phyloP scores from a whole-genome alignment of 192 early-diverging fungal genomes.

The Gryganskiella cystojenkinii region DNA sequence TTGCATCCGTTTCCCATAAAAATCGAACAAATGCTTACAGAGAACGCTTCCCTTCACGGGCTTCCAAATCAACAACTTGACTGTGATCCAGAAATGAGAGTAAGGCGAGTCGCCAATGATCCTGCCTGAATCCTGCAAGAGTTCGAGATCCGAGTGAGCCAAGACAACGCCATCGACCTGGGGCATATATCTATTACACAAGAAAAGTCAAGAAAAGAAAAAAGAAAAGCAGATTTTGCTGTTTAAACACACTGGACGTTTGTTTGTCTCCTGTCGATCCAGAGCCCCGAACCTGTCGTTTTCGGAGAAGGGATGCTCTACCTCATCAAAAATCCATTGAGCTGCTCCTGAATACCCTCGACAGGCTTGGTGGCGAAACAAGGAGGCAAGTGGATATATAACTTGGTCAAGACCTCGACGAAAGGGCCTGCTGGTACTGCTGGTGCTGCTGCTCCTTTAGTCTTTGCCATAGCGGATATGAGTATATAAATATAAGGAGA shows the following conservation, averaged over 20 bases:
- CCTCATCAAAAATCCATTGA: constrained; percentile 79
- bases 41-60: constrained; percentile 73
- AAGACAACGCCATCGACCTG: constrained; percentile 90
- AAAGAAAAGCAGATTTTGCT: not conserved
- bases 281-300: constrained; percentile 17
- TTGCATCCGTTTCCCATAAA: no score
- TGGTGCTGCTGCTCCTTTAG: not conserved
- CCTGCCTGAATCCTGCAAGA: constrained; percentile 67
- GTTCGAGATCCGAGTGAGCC: constrained; percentile 76
- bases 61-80: constrained; percentile 79
- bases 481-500: not conserved
- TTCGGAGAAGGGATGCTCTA: constrained; percentile 13
- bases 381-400: constrained; percentile 78
- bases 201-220: not conserved
- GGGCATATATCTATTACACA: constrained; percentile 74
- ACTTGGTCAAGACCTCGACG: constrained; percentile 34
- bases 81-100: constrained; percentile 79
- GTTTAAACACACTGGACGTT: no score
- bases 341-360: constrained; percentile 70
- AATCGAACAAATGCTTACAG: constrained; percentile 43
- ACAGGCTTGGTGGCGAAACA: constrained; percentile 63
- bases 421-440: constrained; percentile 24
- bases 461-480: constrained; percentile 27
- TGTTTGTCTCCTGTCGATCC: no score
- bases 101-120: constrained; percentile 89